Conservation (phyloP, 148 eudicot species). For the Bassia scoparia region DNA sequence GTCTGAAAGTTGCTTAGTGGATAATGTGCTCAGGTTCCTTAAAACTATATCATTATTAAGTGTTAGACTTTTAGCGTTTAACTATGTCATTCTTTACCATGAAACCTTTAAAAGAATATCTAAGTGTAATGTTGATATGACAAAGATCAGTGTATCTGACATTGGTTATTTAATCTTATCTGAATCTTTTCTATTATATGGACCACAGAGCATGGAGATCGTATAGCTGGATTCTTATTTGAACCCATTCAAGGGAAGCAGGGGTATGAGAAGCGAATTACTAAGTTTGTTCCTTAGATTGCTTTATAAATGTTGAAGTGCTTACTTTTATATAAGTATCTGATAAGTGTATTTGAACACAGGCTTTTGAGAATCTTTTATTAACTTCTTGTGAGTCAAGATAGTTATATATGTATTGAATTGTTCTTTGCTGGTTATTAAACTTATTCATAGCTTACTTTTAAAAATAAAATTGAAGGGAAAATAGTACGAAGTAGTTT, state of each 20-base stretch:
- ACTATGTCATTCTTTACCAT: neutral
- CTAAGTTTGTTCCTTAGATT: neutral
- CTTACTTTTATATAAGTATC: slow-evolving; percentile 5
- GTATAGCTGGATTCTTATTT: slow-evolving; percentile 90
- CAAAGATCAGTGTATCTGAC: neutral
- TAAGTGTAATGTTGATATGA: neutral
- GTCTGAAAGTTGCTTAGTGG: neutral
- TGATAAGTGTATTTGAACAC: neutral
- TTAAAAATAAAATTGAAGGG: too few species aligned
- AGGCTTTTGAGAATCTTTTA: neutral
- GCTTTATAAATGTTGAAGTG: neutral
- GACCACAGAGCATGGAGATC: slow-evolving; percentile 73
- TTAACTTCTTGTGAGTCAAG: neutral
- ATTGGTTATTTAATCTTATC: neutral
- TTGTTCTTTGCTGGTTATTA: too few species aligned
- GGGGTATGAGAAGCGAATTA: slow-evolving; percentile 56
- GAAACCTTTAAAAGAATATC: neutral
- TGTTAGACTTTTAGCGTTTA: neutral
- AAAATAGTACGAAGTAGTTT: neutral
- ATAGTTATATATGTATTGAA: neutral
- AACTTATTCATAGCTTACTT: too few species aligned
- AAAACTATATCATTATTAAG: neutral
- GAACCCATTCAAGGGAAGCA: slow-evolving; percentile 99
- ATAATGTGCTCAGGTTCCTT: neutral
- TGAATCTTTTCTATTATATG: slow-evolving; percentile 15